phyloP scores from a whole-genome alignment of 768 basidiomycete genomes.

The Lactarius trivialis region DNA sequence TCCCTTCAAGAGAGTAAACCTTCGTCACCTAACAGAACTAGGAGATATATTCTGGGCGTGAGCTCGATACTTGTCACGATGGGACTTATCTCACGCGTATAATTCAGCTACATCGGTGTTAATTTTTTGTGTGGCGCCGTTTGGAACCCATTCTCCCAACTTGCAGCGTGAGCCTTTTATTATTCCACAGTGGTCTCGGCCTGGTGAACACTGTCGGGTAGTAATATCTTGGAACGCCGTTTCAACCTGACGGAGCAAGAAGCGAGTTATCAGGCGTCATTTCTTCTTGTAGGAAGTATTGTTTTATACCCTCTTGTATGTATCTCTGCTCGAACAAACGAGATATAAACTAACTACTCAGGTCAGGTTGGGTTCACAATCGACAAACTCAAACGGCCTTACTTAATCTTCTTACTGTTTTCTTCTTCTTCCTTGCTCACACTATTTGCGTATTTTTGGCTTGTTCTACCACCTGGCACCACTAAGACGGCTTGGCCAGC shows the following conservation, averaged over 20 bases:
- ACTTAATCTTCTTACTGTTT: constrained; percentile 53
- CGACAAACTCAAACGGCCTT: constrained; percentile 50
- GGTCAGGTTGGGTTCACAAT: constrained; percentile 58
- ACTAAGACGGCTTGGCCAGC: constrained; percentile 57
- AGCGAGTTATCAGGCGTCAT: constrained; percentile 61
- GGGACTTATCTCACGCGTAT: constrained; percentile 3
- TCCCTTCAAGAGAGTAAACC: constrained; percentile 41
- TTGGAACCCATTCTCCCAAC: constrained; percentile 73
- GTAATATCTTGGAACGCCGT: constrained; percentile 67
- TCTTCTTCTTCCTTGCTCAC: constrained; percentile 54
- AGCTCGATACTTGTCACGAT: constrained; percentile 23
- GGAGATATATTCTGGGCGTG: constrained; percentile 79
- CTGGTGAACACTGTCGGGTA: constrained; percentile 25
- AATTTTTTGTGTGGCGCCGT: constrained; percentile 71
- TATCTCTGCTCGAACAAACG: not conserved
- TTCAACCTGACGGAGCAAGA: constrained; percentile 53
- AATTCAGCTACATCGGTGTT: constrained; percentile 58
- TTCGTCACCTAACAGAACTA: constrained; percentile 54
- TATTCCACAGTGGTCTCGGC: not conserved
- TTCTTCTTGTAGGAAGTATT: constrained; percentile 62
- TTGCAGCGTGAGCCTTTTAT: constrained; percentile 52
- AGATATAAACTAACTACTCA: constrained; percentile 2
- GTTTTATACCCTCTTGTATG: constrained; percentile 64
- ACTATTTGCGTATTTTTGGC: constrained; percentile 57
- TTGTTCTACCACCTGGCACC: constrained; percentile 50